phyloP scores from a whole-genome alignment of 2,329 filamentous ascomycete species.

The Nakataea oryzae region DNA sequence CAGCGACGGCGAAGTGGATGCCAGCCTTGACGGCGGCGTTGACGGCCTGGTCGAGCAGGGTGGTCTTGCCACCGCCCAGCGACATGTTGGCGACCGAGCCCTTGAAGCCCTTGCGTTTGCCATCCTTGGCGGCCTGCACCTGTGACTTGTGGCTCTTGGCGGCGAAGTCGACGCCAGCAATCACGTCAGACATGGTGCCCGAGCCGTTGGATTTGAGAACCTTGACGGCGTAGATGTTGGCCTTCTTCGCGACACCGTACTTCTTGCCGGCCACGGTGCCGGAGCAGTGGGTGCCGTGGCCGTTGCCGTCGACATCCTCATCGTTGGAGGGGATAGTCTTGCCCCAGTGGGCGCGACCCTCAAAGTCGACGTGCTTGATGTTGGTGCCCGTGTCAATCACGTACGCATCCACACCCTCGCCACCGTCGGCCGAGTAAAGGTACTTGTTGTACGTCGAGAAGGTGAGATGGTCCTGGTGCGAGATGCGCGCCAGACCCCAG shows the following conservation, averaged over 20 bases:
- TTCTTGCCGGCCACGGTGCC: conserved; percentile 97
- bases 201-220: conserved; percentile 95
- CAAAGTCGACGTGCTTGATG: conserved; percentile 88
- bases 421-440: conserved; percentile 78
- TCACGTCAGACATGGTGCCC: conserved; percentile 96
- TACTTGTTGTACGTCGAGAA: conserved; percentile 99
- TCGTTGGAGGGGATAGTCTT: conserved; percentile 87
- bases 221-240: conserved; percentile 93
- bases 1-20: conserved; percentile 95
- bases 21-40: conserved; percentile 88
- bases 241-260: conserved; percentile 99
- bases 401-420: conserved; percentile 97
- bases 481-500: conserved; percentile 98
- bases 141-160: conserved; percentile 69
- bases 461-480: conserved; percentile 75
- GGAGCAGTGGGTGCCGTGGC: conserved; percentile 98
- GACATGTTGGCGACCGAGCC: conserved; percentile 99
- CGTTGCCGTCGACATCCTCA: conserved; percentile 86
- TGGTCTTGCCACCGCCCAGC: conserved; percentile 93
- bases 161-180: conserved; percentile 96
- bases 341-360: conserved; percentile 90
- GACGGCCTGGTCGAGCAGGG: conserved; percentile 80
- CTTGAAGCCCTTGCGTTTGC: conserved; percentile 96
- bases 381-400: conserved; percentile 98
- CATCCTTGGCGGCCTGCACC: conserved; percentile 68